Percentiles rank a stretch among this genome's conserved stretches.
These are phyloP conservation scores for Calonectria hongkongensis DNA, from an alignment of 2,329 filamentous ascomycete species.

Conservation along the genomic window DNA sequence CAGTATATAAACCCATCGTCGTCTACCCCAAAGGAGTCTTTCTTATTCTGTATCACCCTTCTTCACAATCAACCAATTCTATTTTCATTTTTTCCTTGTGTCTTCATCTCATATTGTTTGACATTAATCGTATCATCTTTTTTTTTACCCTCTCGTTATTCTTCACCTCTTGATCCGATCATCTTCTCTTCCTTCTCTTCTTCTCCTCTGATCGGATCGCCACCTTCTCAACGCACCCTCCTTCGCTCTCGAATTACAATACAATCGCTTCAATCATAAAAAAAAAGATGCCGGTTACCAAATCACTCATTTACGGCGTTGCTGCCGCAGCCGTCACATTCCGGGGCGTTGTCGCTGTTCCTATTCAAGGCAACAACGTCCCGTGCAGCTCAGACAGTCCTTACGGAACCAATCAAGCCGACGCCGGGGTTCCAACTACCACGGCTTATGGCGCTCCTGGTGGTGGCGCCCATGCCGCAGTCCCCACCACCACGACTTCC, in stretches of 20 bases:
- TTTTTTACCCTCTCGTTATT: not conserved
- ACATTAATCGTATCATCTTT: conserved; percentile 14
- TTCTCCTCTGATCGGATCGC: not conserved
- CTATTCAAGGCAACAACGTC: not conserved
- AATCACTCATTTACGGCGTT: conserved; percentile 22
- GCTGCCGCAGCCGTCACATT: conserved; percentile 2
- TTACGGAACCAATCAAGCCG: conserved; percentile 4
- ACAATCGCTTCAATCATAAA: not conserved
- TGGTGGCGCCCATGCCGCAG: not conserved
- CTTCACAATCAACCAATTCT: conserved; percentile 16
- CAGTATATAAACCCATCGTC: conserved; percentile 6
- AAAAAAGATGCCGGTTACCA: conserved; percentile 16
- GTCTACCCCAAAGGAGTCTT: not conserved
- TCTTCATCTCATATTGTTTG: conserved; percentile 5
- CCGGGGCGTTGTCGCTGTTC: conserved; percentile 1
- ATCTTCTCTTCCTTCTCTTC: not conserved
- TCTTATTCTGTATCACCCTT: conserved; percentile 10
- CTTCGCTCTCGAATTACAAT: not conserved
- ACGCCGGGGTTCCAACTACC: not conserved
- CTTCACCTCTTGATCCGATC: not conserved
- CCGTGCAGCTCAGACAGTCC: not conserved
- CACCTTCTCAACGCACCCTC: not conserved
- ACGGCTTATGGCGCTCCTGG: conserved; percentile 4
- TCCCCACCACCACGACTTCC: not conserved
- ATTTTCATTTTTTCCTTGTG: conserved; percentile 19